phyloP scores from a whole-genome alignment of 2,329 filamentous ascomycete genomes.

The Diaporthe sp. region DNA sequence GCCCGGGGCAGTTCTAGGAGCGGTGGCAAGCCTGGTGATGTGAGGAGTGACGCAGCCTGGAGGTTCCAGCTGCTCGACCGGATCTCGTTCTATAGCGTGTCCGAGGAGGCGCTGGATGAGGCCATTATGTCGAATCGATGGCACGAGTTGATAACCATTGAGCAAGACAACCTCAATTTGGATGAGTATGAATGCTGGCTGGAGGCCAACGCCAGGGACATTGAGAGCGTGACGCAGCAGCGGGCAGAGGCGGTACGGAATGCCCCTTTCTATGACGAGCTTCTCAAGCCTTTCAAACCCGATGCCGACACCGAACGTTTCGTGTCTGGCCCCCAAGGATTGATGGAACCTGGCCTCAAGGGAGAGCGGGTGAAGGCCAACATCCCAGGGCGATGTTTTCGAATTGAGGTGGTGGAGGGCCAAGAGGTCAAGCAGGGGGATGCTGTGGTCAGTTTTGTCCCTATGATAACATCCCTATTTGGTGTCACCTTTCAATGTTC shows the following conservation, averaged over 20 bases:
- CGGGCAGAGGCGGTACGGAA: not conserved
- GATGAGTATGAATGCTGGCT: not conserved
- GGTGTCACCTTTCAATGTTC: too few species aligned
- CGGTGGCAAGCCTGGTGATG: too few species aligned
- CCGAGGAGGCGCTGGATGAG: not conserved
- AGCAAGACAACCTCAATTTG: not conserved
- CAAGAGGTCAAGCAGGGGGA: not conserved
- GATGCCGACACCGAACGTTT: not conserved
- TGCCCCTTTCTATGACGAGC: not conserved
- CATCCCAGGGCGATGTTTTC: not conserved
- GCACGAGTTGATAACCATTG: not conserved
- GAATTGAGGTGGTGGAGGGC: not conserved
- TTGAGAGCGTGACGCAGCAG: not conserved
- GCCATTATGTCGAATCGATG: not conserved
- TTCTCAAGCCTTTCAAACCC: not conserved
- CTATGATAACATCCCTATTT: too few species aligned
- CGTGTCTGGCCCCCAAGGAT: not conserved
- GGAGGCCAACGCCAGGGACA: not conserved
- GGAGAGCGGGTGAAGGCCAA: not conserved
- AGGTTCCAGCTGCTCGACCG: not conserved
- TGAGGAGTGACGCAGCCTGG: not conserved
- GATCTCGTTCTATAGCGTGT: not conserved
- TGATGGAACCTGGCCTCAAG: not conserved
- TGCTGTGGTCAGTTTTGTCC: not conserved
- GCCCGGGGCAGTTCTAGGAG: too few species aligned